Percentiles rank a stretch among this genome's conserved stretches.
Conservation (phyloP, 2,329 filamentous ascomycete species). For the Alternaria panax region DNA sequence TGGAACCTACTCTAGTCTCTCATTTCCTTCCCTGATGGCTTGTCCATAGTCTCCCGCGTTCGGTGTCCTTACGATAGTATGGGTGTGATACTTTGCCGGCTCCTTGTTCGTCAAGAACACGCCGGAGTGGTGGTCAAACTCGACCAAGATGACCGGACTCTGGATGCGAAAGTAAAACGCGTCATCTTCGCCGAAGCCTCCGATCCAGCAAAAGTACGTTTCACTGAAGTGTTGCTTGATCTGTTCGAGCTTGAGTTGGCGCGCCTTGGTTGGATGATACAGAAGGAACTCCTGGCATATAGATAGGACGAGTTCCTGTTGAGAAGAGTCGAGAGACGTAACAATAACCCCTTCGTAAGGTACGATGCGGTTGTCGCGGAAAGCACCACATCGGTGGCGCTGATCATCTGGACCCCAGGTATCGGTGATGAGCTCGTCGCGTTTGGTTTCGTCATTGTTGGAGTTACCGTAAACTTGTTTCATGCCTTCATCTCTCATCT, state of each 20-base stretch:
- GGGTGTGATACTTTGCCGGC: constrained; percentile 80
- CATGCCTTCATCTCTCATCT: constrained; percentile 71
- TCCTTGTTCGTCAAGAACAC: constrained; percentile 77
- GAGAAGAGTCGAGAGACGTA: constrained; percentile 55
- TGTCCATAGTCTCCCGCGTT: constrained; percentile 80
- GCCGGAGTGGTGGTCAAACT: constrained; percentile 82
- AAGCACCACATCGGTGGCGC: constrained; percentile 78
- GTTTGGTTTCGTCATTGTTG: constrained; percentile 32
- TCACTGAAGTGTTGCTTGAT: constrained; percentile 67
- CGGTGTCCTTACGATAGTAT: constrained; percentile 74
- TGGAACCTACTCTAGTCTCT: constrained; percentile 25
- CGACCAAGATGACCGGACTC: constrained; percentile 74
- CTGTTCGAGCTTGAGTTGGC: constrained; percentile 63
- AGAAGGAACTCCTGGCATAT: constrained; percentile 72
- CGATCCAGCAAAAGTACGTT: constrained; percentile 84
- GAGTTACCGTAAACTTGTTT: constrained; percentile 52
- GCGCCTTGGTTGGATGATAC: constrained; percentile 68
- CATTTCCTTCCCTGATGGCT: constrained; percentile 51
- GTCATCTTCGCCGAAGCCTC: constrained; percentile 69
- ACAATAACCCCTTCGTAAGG: constrained; percentile 73
- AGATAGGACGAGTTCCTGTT: constrained; percentile 63
- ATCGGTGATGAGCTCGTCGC: constrained; percentile 56
- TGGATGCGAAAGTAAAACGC: constrained; percentile 82
- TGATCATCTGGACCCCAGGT: constrained; percentile 85
- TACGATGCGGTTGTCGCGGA: constrained; percentile 78